Conservation (phyloP, 2,329 filamentous ascomycete species). For the Penicillium brasilianum region DNA sequence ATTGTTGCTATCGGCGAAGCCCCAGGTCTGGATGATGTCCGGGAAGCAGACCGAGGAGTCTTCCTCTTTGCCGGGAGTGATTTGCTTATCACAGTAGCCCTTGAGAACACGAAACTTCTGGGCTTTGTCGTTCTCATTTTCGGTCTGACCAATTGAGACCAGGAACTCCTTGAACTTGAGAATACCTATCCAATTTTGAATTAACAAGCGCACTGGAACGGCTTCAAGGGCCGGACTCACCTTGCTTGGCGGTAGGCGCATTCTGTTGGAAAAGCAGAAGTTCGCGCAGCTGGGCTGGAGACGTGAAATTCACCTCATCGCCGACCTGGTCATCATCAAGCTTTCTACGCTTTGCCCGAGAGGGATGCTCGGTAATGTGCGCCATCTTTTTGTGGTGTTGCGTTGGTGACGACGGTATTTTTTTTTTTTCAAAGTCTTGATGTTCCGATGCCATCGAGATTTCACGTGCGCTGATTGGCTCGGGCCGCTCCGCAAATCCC, state of each 20-base stretch:
- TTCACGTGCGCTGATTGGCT: conserved; percentile 29
- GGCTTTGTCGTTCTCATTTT: conserved; percentile 43
- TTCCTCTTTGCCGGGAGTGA: conserved; percentile 50
- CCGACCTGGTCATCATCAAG: conserved; percentile 36
- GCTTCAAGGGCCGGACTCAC: conserved; percentile 55
- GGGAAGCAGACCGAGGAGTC: conserved; percentile 69
- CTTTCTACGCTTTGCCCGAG: conserved; percentile 48
- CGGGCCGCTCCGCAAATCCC: conserved; percentile 12
- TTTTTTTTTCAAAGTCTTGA: conserved; percentile 26
- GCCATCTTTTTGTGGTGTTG: conserved; percentile 38
- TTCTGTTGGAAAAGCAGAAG: conserved; percentile 75
- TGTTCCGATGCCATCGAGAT: conserved; percentile 33
- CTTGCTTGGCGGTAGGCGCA: conserved; percentile 62
- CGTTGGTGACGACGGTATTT: conserved; percentile 21
- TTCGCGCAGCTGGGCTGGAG: conserved; percentile 69
- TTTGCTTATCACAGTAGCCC: conserved; percentile 59
- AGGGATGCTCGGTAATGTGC: conserved; percentile 39
- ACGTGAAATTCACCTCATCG: conserved; percentile 38
- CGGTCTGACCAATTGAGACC: conserved; percentile 43
- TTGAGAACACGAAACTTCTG: conserved; percentile 52
- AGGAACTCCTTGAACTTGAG: conserved; percentile 53
- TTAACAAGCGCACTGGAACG: neutral
- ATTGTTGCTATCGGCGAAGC: conserved; percentile 76
- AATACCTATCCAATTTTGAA: conserved; percentile 38
- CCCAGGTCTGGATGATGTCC: conserved; percentile 88